Conservation (phyloP, 2,329 filamentous ascomycete genomes). For the Fusarium mexicanum region DNA sequence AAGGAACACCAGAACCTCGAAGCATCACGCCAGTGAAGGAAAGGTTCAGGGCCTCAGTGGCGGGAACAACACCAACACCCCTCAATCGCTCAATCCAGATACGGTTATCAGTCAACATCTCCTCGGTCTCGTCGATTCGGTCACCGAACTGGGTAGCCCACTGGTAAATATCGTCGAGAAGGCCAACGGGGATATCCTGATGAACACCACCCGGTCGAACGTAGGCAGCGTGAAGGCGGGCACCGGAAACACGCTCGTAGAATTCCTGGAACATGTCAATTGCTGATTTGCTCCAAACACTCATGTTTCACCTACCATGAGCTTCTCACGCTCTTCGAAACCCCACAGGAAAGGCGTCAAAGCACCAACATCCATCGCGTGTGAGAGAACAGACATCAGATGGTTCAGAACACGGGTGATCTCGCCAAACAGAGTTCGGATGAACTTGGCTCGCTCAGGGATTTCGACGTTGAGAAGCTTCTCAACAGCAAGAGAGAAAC, state of each 20-base stretch:
- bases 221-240: constrained; percentile 96
- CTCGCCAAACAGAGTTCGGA: constrained; percentile 94
- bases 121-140: constrained; percentile 98
- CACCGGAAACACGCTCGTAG: constrained; percentile 98
- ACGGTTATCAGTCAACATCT: constrained; percentile 98
- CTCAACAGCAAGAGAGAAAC: constrained; percentile 93
- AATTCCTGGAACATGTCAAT: constrained; percentile 76
- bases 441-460: constrained; percentile 94
- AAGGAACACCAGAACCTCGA: constrained; percentile 93
- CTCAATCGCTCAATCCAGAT: constrained; percentile 97
- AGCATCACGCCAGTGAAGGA: constrained; percentile 98
- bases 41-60: constrained; percentile 94
- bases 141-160: constrained; percentile 99
- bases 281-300: not conserved
- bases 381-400: constrained; percentile 95
- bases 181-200: constrained; percentile 91
- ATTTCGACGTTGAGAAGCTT: constrained; percentile 98
- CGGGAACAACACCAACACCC: constrained; percentile 89
- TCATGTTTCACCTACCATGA: constrained; percentile 77
- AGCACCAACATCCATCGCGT: constrained; percentile 99
- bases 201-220: constrained; percentile 96
- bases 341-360: constrained; percentile 99
- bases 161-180: constrained; percentile 99
- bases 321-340: constrained; percentile 99
- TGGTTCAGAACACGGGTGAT: constrained; percentile 96